Base-by-base conservation (phyloP, 345 rosid genomes). In the Draba incana region DNA sequence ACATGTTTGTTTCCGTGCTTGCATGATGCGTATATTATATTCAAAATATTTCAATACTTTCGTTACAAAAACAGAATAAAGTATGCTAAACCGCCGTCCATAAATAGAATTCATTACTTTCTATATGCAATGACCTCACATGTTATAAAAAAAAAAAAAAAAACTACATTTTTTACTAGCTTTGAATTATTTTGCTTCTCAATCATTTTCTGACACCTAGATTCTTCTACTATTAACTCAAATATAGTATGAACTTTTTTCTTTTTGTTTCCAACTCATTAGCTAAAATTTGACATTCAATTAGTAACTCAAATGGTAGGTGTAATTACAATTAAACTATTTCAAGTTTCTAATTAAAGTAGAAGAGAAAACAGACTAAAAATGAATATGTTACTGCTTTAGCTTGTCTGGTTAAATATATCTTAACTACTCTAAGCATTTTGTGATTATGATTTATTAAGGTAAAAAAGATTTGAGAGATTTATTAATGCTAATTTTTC, bases 71-170 rank as follows among this genome's bases (percentile, higher is more conserved):
- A 68, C 78, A 12, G 60, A 68, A 68, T 75, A 75, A 75, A 75
- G 78, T 75, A 75, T 75, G 42, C 44, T 49, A 56, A 67, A 75
- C 74, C 74, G 70, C 78, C 78, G 74, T 41, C 74, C 74, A 67
- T 30, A 68, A 27, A 68, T 75, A 68, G 65, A 75, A 54, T 39
- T 68, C 20, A 13, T 39, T 55, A 45, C 5, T 38, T 59, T 12
- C 31, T 27, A n/a, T 67, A 6, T 67, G 10, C 38, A 74, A 35
- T 71, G 76, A 64, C 45, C 43, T 64, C 76, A 56, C 38, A 62
- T 15, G 47, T 72, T 64, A 56, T 30, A 37, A 7, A 55, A 63
- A 28, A 38, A 15, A 15, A 60, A 20, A 20, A 0, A 20, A n/a
- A n/a, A n/a, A n/a, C n/a, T 13, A 23, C 13, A 37, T 7, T 2